These are phyloP conservation scores for Prunus yedoensis DNA, from an alignment of 331 rosid genomes.

Conservation along the genomic window DNA sequence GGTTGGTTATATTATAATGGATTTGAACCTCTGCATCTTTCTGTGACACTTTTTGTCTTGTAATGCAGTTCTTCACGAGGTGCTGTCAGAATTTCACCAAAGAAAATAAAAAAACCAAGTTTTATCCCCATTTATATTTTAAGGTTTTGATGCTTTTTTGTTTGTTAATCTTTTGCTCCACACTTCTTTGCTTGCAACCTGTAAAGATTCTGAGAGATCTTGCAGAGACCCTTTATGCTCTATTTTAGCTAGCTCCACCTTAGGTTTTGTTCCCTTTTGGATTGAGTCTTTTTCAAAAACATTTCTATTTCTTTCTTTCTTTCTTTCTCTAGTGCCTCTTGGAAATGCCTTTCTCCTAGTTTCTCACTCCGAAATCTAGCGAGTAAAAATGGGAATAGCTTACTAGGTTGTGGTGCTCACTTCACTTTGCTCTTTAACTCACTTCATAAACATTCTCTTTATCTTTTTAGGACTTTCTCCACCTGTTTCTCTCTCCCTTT, in stretches of 20 bases:
- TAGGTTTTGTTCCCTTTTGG: background rate
- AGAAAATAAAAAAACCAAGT: conserved; percentile 3
- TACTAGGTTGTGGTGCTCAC: background rate
- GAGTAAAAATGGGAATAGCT: background rate
- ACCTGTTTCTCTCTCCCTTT: conserved; percentile 6
- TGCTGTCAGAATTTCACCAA: conserved; percentile 65
- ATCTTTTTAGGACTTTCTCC: background rate
- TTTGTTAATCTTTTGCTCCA: conserved; percentile 39
- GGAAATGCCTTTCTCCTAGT: no score
- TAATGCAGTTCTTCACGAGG: conserved; percentile 96
- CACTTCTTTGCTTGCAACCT: conserved; percentile 49
- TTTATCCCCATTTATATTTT: conserved; percentile 30
- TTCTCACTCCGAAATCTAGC: background rate
- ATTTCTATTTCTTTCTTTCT: background rate
- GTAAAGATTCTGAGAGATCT: conserved; percentile 50
- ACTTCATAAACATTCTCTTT: conserved; percentile 3
- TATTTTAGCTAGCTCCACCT: conserved; percentile 23
- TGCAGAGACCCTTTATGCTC: conserved; percentile 34
- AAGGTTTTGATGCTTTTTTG: conserved; percentile 35
- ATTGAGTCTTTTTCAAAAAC: conserved; percentile 9
- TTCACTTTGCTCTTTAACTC: conserved; percentile 1
- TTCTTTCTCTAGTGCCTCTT: conserved; percentile 9
- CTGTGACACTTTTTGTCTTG: conserved; percentile 87
- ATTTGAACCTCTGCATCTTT: conserved; percentile 44
- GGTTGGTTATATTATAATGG: background rate